Evolutionary conservation across 163 green algal genomes (phyloP), one percentile per base, ranked within the genome.

Genomic region (Prototheca stagnorum): DNA sequence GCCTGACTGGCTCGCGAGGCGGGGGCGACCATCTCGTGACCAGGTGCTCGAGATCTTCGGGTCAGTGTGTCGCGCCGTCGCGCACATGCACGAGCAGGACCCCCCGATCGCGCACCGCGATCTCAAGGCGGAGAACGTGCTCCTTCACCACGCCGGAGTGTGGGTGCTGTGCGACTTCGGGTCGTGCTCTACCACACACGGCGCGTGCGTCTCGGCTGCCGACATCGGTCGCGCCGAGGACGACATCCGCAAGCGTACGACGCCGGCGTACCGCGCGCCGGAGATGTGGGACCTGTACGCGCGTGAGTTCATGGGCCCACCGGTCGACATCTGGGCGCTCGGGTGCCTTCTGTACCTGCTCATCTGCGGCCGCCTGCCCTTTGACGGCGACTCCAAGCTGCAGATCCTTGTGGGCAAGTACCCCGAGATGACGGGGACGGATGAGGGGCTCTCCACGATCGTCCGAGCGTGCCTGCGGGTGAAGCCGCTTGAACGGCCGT

Each of bases 141-240:
- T 96, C 45, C 66, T 89, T 46, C 71, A 73, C 24, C 22, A 43
- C 12, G 63, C 79, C 34, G 78, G 79, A 3, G 46, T 51, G 22
- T 96, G 86, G 86, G 76, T 93, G 39, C 64, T 95, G 35, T 94
- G 84, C 56, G 86, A 96, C 63, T 96, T 92, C 65, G 86, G 86
- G 34, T 85, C 66, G 59, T 53, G 62, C 19, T 80, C 68, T 14
- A 57, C 34, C 20, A 50, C 47, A 2, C 47, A 56, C 25, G 43
- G 61, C 37, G 57, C 73, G 45, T 73, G 70, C 25, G 47, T 67
- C 19, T 65, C 44, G 15, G 19, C 49, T 24, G 44, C 6, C 12
- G 75, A 78, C 25, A 76, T 88, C 6, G 72, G 73, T 7, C 42
- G 62, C 28, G 72, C 85, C 59, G 84, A 93, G 68, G 84, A 93